Conservation (phyloP, 2,329 filamentous ascomycete species). For the Huntiella omanensis region DNA sequence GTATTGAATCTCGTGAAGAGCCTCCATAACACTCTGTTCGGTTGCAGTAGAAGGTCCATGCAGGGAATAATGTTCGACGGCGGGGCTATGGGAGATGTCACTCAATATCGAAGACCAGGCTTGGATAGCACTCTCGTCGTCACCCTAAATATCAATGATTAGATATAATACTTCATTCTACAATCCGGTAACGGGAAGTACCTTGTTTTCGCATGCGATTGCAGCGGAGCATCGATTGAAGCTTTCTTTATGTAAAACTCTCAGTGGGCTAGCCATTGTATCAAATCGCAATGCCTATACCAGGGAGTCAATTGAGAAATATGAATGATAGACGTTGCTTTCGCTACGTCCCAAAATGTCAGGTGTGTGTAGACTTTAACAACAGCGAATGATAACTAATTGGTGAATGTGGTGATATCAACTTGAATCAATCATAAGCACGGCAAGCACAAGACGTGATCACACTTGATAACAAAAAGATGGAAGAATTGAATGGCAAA, state of each 20-base stretch:
- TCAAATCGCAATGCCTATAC: neutral
- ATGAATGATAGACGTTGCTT: neutral
- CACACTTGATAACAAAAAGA: no score
- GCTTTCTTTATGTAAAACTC: slow-evolving; percentile 96
- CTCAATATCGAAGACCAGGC: slow-evolving; percentile 41
- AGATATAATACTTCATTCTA: neutral
- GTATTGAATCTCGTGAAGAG: slow-evolving; percentile 62
- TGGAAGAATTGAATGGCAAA: no score
- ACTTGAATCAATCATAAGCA: no score
- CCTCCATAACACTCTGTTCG: slow-evolving; percentile 65
- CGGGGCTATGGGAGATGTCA: neutral
- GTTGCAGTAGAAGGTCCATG: slow-evolving; percentile 61
- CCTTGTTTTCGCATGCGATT: slow-evolving; percentile 88
- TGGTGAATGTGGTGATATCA: no score
- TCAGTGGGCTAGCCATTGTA: slow-evolving; percentile 47
- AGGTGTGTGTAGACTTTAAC: no score
- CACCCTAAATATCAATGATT: slow-evolving; percentile 38
- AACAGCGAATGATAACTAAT: no score
- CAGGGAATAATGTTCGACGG: slow-evolving; percentile 32
- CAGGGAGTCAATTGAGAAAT: neutral
- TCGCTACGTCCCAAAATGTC: no score
- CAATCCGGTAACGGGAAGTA: slow-evolving; percentile 21
- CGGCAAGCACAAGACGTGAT: no score
- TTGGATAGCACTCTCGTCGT: slow-evolving; percentile 75
- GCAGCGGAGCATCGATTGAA: slow-evolving; percentile 90